A percentile compares a stretch with the other conserved stretches of the same genome.
phyloP scores from a whole-genome alignment of 208 protist species.

The Zelonia costaricensis region DNA sequence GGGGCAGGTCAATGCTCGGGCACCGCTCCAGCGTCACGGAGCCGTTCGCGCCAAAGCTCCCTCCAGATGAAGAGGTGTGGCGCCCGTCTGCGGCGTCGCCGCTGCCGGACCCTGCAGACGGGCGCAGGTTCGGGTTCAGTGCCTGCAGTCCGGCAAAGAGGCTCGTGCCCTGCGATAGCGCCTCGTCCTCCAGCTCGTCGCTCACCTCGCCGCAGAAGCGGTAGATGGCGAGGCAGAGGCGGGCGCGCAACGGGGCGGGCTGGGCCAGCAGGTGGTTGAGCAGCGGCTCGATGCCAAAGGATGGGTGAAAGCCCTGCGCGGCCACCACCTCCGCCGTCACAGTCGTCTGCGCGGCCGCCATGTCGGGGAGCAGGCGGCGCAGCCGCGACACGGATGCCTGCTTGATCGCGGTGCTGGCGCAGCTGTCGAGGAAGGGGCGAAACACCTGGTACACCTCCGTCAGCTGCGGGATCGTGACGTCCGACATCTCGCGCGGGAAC shows the following conservation, averaged over 20 bases:
- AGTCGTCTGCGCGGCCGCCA: conserved; percentile 33
- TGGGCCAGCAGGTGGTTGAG: conserved; percentile 56
- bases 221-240: conserved; percentile 71
- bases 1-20: conserved; percentile 45
- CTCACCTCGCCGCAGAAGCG: conserved; percentile 64
- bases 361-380: conserved; percentile 25
- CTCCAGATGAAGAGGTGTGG: not conserved
- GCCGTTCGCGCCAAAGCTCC: not conserved
- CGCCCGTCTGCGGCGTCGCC: not conserved
- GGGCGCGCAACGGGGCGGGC: conserved; percentile 49
- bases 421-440: conserved; percentile 32
- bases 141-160: conserved; percentile 41
- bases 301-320: conserved; percentile 33
- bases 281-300: conserved; percentile 39
- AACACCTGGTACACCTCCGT: conserved; percentile 46
- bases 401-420: conserved; percentile 23
- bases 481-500: conserved; percentile 33
- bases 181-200: conserved; percentile 80
- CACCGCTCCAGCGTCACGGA: conserved; percentile 16
- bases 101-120: not conserved
- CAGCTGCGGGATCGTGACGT: conserved; percentile 41
- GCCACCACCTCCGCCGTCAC: conserved; percentile 20
- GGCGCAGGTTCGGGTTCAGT: conserved; percentile 25
- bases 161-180: conserved; percentile 46
- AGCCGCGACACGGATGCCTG: conserved; percentile 29